Evolutionary conservation across 805 yeast species (phyloP).

Genomic region (Grigorovia humatica): DNA sequence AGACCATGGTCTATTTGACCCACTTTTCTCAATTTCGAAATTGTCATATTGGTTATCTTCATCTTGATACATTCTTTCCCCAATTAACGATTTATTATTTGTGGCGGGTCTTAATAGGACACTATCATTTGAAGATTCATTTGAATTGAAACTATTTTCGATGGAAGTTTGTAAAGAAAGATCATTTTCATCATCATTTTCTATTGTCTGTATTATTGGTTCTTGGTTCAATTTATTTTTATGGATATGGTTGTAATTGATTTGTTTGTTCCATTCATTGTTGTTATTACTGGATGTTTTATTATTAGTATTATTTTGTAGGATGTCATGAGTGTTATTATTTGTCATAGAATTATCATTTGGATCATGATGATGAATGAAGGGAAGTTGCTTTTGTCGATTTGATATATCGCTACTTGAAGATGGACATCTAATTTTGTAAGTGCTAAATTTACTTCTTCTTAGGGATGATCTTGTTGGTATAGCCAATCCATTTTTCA

Average conservation of each 20-base stretch:
- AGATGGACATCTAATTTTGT: constrained; percentile 31
- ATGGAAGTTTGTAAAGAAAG: constrained; percentile 4
- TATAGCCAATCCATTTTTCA: constrained; percentile 20
- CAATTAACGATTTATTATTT: constrained; percentile 3
- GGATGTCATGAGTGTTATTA: no score
- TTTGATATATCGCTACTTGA: background rate
- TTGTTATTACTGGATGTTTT: background rate
- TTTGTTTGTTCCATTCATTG: constrained; percentile 10
- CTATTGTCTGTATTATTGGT: background rate
- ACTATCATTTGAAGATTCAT: constrained; percentile 10
- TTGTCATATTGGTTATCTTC: background rate
- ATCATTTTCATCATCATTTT: background rate
- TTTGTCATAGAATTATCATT: no score
- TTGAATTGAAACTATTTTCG: constrained; percentile 11
- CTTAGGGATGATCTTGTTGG: constrained; percentile 30
- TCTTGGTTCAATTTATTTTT: background rate
- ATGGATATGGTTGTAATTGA: background rate
- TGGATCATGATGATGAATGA: background rate
- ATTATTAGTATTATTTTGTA: no score
- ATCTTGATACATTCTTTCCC: constrained; percentile 2
- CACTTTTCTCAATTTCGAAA: background rate
- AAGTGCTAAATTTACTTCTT: constrained; percentile 43
- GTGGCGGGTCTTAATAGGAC: constrained; percentile 6
- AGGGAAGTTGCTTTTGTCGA: constrained; percentile 1
- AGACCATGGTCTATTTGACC: constrained; percentile 3